Evolutionary conservation across 257 asterid genomes (phyloP).

Genomic region (Solanum arcanum): DNA sequence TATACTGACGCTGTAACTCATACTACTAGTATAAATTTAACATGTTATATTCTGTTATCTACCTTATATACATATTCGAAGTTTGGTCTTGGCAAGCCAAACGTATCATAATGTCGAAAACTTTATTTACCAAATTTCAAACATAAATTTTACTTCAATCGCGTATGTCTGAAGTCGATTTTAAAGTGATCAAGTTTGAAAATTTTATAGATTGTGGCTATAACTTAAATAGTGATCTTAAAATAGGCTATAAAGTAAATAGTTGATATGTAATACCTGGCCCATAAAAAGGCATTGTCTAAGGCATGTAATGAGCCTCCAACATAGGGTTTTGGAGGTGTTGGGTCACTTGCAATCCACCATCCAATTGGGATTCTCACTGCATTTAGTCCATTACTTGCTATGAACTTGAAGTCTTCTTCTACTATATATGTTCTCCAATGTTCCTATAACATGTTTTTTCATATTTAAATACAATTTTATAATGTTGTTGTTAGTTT

Average conservation of each 20-base stretch:
- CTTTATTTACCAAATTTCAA: too few species aligned
- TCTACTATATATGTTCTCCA: constrained; percentile 57
- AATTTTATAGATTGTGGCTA: neutral
- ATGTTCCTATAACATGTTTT: constrained; percentile 29
- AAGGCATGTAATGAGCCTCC: constrained; percentile 53
- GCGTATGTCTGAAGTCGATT: too few species aligned
- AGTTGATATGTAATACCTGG: constrained; percentile 16
- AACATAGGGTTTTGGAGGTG: constrained; percentile 60
- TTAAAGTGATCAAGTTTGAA: too few species aligned
- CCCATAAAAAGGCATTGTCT: constrained; percentile 70
- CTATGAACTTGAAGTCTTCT: constrained; percentile 57
- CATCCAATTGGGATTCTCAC: constrained; percentile 83
- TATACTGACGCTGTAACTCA: rapidly evolving
- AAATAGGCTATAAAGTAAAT: neutral
- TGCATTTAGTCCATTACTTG: constrained; percentile 31
- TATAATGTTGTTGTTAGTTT: neutral
- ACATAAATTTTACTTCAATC: too few species aligned
- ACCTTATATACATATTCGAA: neutral
- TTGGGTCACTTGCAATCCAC: constrained; percentile 65
- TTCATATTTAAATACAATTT: neutral
- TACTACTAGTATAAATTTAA: neutral
- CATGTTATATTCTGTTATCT: neutral
- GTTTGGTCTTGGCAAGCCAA: neutral
- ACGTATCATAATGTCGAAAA: too few species aligned
- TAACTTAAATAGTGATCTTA: neutral